Base-by-base conservation (phyloP, 2,329 filamentous ascomycete genomes). In the Aspergillus fumigatiaffinis region DNA sequence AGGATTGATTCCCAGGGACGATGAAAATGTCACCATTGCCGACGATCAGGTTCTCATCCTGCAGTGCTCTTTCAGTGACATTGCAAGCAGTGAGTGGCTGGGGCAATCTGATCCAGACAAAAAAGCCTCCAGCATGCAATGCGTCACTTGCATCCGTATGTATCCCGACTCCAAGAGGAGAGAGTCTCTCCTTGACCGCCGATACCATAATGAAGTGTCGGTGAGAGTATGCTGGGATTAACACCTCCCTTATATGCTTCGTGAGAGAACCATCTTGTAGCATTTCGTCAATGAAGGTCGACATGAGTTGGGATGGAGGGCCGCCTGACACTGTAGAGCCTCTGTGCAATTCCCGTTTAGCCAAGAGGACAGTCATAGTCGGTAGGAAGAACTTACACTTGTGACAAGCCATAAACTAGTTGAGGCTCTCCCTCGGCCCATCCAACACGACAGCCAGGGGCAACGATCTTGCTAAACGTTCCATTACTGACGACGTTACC, bases 391-490 rank as follows among this genome's bases (percentile, higher is more conserved):
- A 60, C 79, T 73, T 74, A 84, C 81, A 75, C 79, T 70, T 85
- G 79, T 29, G 78, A 80, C 23, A 86, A 72, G 2, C 79, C 83
- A 64, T 78, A 78, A 4, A 79, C 78, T 54, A 89, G 76, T 60
- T 81, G 83, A 47, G 80, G 76, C 1, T 85, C 86, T 0, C 82
- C 88, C 71, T 96, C 90, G 1, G 86, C 84, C 91, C 91, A 97
- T 4, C 92, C 92, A 0, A 89, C 91, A 5, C 92, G 81, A 55
- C 90, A 76, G 0, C 92, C 92, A 0, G 92, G 91, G 0, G 85
- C 90, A 20, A 85, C 81, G 32, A 97, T 86, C 71, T 97, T 97
- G 68, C 86, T 90, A 72, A 97, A 96, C 3, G 32, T 38, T 2
- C 14, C 14, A n/a, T 17, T 38, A 17, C 32, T 38, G 14, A 38